Conservation (phyloP, 805 yeast genomes). For the Candida xiaguanensis region DNA sequence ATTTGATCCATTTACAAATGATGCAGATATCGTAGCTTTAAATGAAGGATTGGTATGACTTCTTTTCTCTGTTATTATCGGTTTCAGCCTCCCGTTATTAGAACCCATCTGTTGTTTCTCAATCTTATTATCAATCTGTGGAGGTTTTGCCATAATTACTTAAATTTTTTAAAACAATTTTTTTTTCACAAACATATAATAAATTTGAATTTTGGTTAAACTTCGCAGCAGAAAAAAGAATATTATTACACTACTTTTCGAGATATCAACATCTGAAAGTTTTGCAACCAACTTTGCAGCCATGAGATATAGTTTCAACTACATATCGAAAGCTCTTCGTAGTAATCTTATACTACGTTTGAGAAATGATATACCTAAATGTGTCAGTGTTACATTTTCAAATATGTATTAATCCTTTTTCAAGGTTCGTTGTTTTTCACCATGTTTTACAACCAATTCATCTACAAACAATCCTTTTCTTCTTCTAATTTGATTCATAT, state of each 20-base stretch:
- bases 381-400: too few relatives aligned
- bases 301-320: neutral
- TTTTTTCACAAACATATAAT: neutral
- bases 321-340: neutral
- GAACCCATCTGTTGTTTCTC: neutral
- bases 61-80: neutral
- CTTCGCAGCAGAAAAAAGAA: neutral
- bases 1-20: constrained; percentile 1
- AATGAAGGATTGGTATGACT: neutral
- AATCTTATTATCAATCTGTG: neutral
- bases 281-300: neutral
- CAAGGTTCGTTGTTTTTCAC: constrained; percentile 90
- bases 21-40: constrained; percentile 6
- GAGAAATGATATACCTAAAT: too few relatives aligned
- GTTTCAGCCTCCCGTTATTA: neutral
- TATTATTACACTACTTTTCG: neutral
- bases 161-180: neutral
- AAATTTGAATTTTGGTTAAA: neutral
- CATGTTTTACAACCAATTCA: constrained; percentile 84
- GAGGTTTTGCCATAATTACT: constrained; percentile 4
- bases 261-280: too few relatives aligned
- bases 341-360: too few relatives aligned
- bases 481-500: constrained; percentile 77
- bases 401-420: constrained; percentile 50
- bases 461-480: constrained; percentile 88